Percentiles rank a stretch among this genome's conserved stretches.
Evolutionary conservation across 2,329 filamentous ascomycete species (phyloP).

Genomic region (Diaporthe aspalathi): DNA sequence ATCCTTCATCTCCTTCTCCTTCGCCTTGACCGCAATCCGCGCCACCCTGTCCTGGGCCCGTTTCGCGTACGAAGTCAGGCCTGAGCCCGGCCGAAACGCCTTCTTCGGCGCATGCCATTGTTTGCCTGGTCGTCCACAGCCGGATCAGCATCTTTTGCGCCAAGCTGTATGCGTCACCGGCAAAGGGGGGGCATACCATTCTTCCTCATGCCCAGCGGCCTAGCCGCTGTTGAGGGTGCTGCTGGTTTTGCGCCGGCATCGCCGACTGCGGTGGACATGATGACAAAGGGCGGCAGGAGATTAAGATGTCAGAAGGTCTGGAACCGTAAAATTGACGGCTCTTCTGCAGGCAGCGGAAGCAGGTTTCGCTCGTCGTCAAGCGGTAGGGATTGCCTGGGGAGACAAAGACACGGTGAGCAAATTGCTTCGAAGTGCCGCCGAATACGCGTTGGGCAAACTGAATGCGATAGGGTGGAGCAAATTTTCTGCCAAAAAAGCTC

Average conservation of each 20-base stretch:
- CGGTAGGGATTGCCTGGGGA: slow-evolving; percentile 29
- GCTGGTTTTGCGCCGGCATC: slow-evolving; percentile 48
- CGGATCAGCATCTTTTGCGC: slow-evolving; percentile 13
- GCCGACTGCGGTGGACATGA: slow-evolving; percentile 57
- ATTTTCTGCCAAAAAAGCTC: slow-evolving; percentile 21
- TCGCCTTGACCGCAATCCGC: slow-evolving; percentile 83
- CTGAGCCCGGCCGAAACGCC: slow-evolving; percentile 84
- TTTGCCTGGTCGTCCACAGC: slow-evolving; percentile 76
- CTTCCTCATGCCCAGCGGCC: slow-evolving; percentile 76
- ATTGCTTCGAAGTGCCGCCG: slow-evolving; percentile 3
- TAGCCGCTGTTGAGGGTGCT: slow-evolving; percentile 49
- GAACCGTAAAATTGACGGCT: not conserved
- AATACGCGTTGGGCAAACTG: slow-evolving; percentile 18
- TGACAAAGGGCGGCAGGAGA: slow-evolving; percentile 40
- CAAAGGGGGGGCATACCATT: slow-evolving; percentile 72
- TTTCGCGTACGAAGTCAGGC: slow-evolving; percentile 82
- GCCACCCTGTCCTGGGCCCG: slow-evolving; percentile 77
- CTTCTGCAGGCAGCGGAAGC: slow-evolving; percentile 17
- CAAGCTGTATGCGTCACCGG: not conserved
- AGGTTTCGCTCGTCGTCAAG: slow-evolving; percentile 9
- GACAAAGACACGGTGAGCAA: slow-evolving; percentile 15
- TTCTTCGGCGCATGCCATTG: slow-evolving; percentile 90
- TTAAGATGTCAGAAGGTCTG: slow-evolving; percentile 11
- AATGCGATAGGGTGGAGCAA: slow-evolving; percentile 29
- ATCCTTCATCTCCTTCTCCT: slow-evolving; percentile 94